Conservation (phyloP, 441 rosid species). For the Eruca vesicaria region DNA sequence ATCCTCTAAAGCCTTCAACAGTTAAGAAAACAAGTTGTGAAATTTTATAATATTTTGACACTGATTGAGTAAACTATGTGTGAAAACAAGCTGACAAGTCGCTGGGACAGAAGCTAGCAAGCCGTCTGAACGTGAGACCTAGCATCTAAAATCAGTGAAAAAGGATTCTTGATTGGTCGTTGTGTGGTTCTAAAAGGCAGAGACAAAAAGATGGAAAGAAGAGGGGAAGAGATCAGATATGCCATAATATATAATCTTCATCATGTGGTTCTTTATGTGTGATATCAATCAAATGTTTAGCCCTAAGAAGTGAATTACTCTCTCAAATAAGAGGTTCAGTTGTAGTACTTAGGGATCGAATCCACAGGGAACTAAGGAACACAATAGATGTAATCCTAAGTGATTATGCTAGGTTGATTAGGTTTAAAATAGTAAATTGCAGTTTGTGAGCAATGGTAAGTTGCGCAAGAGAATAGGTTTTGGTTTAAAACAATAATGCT, state of each 20-base stretch:
- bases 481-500: too few relatives aligned
- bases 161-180: slow-evolving; percentile 28
- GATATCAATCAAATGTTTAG: neutral
- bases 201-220: neutral
- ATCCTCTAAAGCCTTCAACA: too few relatives aligned
- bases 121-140: slow-evolving; percentile 71
- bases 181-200: slow-evolving; percentile 29
- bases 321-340: too few relatives aligned
- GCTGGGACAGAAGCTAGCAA: slow-evolving; percentile 83
- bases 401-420: too few relatives aligned
- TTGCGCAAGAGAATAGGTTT: too few relatives aligned
- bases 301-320: too few relatives aligned
- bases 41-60: neutral
- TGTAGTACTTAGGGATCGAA: too few relatives aligned
- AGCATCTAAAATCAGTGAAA: slow-evolving; percentile 25
- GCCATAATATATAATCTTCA: slow-evolving; percentile 6
- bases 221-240: slow-evolving; percentile 1
- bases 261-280: slow-evolving; percentile 32
- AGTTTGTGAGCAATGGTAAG: too few relatives aligned
- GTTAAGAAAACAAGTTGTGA: too few relatives aligned
- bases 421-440: too few relatives aligned
- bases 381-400: too few relatives aligned
- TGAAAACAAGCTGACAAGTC: slow-evolving; percentile 65
- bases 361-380: too few relatives aligned
- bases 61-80: neutral